Conservation (phyloP, 2,329 filamentous ascomycete genomes). For the Dactylellina haptotyla region DNA sequence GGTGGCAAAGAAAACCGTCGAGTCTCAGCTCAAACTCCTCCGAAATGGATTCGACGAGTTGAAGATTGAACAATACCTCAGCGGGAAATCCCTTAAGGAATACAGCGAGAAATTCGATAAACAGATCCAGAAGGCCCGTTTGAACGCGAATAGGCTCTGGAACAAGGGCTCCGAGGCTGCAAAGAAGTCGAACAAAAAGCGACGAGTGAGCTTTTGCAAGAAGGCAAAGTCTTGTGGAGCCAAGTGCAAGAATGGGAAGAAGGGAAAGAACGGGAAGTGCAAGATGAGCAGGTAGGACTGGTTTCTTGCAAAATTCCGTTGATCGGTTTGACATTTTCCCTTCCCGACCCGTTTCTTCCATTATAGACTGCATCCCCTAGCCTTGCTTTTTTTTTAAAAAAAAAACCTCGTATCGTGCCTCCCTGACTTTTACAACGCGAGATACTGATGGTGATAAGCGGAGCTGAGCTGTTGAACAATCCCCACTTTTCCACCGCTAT, state of each 20-base stretch:
- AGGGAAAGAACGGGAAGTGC: slow-evolving; percentile 45
- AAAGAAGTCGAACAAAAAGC: slow-evolving; percentile 37
- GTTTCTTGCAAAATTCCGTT: slow-evolving; percentile 30
- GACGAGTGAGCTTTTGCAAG: slow-evolving; percentile 13
- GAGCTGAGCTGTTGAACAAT: background rate
- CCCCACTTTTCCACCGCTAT: slow-evolving; percentile 13
- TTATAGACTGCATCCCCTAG: slow-evolving; percentile 17
- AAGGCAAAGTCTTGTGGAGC: background rate
- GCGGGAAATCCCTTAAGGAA: slow-evolving; percentile 20
- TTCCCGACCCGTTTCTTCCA: slow-evolving; percentile 14
- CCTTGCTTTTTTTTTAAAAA: too few species aligned
- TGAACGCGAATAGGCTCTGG: slow-evolving; percentile 44
- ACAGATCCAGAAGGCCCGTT: slow-evolving; percentile 43
- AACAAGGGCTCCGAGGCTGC: slow-evolving; percentile 12
- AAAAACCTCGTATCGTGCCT: slow-evolving; percentile 10
- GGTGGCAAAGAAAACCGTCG: slow-evolving; percentile 45
- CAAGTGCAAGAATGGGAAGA: slow-evolving; percentile 31
- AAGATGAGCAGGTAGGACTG: slow-evolving; percentile 53
- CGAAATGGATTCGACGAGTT: slow-evolving; percentile 43
- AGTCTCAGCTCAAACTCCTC: slow-evolving; percentile 42
- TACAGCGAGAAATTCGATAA: slow-evolving; percentile 31
- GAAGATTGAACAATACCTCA: slow-evolving; percentile 45
- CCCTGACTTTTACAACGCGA: slow-evolving; percentile 7
- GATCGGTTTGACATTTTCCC: slow-evolving; percentile 16
- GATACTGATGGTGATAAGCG: background rate